Evolutionary conservation across 176 grass and related monocot species (phyloP).

Genomic region (Eleusine coracana): DNA sequence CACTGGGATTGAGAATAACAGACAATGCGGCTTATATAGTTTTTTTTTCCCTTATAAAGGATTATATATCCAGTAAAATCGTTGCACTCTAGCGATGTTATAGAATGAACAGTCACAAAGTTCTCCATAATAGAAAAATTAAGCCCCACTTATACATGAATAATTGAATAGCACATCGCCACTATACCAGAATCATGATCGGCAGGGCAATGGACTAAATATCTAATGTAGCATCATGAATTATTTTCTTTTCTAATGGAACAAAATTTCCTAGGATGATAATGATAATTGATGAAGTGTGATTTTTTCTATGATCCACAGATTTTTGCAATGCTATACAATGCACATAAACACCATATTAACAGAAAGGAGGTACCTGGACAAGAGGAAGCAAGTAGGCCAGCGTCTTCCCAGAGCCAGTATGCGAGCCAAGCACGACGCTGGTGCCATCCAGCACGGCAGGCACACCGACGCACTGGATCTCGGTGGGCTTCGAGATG

Average conservation of each 20-base stretch:
- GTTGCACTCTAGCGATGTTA: background rate
- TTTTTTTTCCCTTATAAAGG: background rate
- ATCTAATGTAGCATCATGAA: background rate
- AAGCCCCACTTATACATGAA: background rate
- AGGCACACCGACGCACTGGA: slow-evolving; percentile 79
- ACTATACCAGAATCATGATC: slow-evolving; percentile 1
- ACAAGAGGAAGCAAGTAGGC: slow-evolving; percentile 91
- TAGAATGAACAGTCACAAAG: background rate
- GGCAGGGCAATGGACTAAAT: no score
- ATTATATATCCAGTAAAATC: background rate
- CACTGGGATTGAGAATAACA: background rate
- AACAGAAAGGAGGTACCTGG: slow-evolving; percentile 51
- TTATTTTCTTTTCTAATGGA: background rate
- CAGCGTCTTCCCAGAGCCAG: slow-evolving; percentile 95
- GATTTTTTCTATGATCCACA: background rate
- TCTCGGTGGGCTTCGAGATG: slow-evolving; percentile 85
- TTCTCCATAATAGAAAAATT: background rate
- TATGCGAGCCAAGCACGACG: slow-evolving; percentile 88
- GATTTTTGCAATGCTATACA: background rate
- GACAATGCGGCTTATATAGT: background rate
- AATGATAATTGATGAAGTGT: background rate
- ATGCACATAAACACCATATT: background rate
- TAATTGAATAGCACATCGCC: background rate
- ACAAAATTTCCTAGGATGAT: background rate
- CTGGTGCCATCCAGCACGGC: slow-evolving; percentile 72